A percentile compares a stretch with the other conserved stretches of the same genome.
phyloP scores from a whole-genome alignment of 2,329 filamentous ascomycete species.

The Septoria linicola region DNA sequence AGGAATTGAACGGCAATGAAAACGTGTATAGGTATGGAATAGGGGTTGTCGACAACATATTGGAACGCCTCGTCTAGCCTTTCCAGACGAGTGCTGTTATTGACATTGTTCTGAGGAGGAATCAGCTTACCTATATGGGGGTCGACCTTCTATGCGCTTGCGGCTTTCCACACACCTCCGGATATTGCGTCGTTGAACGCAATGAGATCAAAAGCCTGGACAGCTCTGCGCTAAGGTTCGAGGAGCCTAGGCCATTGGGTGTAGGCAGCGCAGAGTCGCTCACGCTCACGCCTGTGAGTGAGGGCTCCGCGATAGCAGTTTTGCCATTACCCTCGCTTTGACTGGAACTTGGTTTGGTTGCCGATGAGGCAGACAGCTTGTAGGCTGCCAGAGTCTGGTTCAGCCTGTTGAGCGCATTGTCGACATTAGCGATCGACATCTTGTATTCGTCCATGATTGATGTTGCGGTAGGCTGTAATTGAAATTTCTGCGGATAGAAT shows the following conservation, averaged over 20 bases:
- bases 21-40: slow-evolving; percentile 31
- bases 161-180: slow-evolving; percentile 24
- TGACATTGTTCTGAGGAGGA: slow-evolving; percentile 14
- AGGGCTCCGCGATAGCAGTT: no score
- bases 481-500: slow-evolving; percentile 1
- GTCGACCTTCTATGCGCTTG: neutral
- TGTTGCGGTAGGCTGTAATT: neutral
- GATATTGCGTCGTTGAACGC: slow-evolving; percentile 19
- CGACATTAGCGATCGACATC: slow-evolving; percentile 33
- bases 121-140: slow-evolving; percentile 23
- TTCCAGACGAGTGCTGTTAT: slow-evolving; percentile 11
- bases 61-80: slow-evolving; percentile 19
- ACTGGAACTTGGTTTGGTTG: slow-evolving; percentile 5
- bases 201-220: slow-evolving; percentile 11
- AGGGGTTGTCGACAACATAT: slow-evolving; percentile 20
- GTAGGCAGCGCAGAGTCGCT: no score
- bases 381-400: slow-evolving; percentile 36
- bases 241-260: no score
- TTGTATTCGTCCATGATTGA: slow-evolving; percentile 34
- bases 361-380: slow-evolving; percentile 24
- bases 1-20: slow-evolving; percentile 70
- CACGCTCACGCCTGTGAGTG: no score
- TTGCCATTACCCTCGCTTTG: neutral
- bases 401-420: slow-evolving; percentile 33
- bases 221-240: neutral